Evolutionary conservation across 192 early-diverging fungal genomes (phyloP), one percentile per base, ranked within the genome.

Genomic region (Mortierella antarctica): DNA sequence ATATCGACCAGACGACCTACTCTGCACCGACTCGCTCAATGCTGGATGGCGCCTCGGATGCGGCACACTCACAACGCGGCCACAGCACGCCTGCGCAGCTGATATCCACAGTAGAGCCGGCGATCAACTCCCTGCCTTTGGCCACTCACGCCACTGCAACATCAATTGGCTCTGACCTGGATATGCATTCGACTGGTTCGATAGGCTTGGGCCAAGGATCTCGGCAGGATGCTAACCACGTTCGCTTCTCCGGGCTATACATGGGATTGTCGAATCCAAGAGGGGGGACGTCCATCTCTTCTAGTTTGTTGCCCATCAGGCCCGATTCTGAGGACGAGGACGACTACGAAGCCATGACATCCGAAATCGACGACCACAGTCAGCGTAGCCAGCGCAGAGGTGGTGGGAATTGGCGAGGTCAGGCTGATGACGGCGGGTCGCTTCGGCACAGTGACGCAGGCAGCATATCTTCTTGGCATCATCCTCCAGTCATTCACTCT

Each of bases 251-350:
- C 11, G 57, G 57, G 13, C 31, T 59, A 7, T 59, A 47, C 20
- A 61, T 71, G 12, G 53, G 57, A 6, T 46, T 39, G 10, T 53
- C 61, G 13, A 71, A 71, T 49, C 61, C 70, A 6, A 50, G 60
- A 21, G 61, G 60, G n/a, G 70, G 70, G 0, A 71, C 70, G 4
- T 71, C 70, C 0, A 71, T 71, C 9, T 71, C 70, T 40, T 71
- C 70, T 44, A 71, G 70, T 41, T 53, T 71, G 1, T 39, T 71
- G 53, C 70, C 70, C 49, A 63, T 71, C 53, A 50, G 61, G 48
- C 70, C 70, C 3, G 61, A 71, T 44, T 71, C 70, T 21, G 70
- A 71, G 15, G 70, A 71, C 21, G 70, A 71, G 14, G 60, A 71
- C 13, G 58, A 70, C 4, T 56, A 61, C 39, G 31, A 31, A 42